Conservation (phyloP, 768 basidiomycete species). For the Pleurotus ostreatus region DNA sequence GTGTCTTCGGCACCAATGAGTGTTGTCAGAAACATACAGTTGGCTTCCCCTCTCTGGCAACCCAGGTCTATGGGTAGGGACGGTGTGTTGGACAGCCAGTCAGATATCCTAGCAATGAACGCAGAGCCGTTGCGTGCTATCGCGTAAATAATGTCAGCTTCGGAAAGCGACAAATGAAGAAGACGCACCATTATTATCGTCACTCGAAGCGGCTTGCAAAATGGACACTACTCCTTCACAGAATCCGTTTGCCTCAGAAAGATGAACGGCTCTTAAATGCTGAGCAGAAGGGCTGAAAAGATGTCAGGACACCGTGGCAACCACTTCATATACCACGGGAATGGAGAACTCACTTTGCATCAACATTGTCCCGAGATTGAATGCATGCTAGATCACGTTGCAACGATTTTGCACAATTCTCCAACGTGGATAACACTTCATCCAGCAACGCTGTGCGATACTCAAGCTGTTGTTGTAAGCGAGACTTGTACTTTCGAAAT, state of each 20-base stretch:
- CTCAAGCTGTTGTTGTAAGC: slow-evolving; percentile 58
- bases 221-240: slow-evolving; percentile 37
- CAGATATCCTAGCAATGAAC: slow-evolving; percentile 46
- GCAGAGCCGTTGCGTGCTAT: slow-evolving; percentile 28
- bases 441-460: slow-evolving; percentile 64
- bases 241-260: slow-evolving; percentile 45
- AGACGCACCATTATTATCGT: slow-evolving; percentile 30
- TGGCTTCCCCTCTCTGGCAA: slow-evolving; percentile 28
- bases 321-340: background rate
- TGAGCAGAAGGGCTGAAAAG: slow-evolving; percentile 33
- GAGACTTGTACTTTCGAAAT: slow-evolving; percentile 59
- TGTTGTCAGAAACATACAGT: slow-evolving; percentile 17
- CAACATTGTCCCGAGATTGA: slow-evolving; percentile 36
- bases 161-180: background rate
- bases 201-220: slow-evolving; percentile 32
- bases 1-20: background rate
- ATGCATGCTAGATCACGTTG: slow-evolving; percentile 54
- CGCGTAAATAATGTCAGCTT: slow-evolving; percentile 16
- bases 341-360: slow-evolving; percentile 35
- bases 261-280: slow-evolving; percentile 41
- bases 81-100: slow-evolving; percentile 42
- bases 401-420: slow-evolving; percentile 53
- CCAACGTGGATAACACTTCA: slow-evolving; percentile 51
- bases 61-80: slow-evolving; percentile 41
- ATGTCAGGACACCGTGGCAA: slow-evolving; percentile 6